These are phyloP conservation scores for Rhodotorula paludigena DNA, from an alignment of 768 basidiomycete species.

Conservation along the genomic window DNA sequence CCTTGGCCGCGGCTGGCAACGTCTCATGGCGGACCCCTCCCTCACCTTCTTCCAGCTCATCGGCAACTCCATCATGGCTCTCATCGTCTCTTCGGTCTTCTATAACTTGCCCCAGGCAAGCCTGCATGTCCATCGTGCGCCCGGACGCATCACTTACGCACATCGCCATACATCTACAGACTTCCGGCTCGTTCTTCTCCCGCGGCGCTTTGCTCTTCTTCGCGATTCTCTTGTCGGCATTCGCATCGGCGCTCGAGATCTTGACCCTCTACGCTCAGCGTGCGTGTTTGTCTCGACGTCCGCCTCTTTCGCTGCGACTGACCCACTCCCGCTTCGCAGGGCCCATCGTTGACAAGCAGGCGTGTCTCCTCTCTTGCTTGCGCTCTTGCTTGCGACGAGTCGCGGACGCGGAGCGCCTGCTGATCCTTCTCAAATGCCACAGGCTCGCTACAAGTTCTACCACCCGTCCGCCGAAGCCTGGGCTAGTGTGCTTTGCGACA, in stretches of 20 bases:
- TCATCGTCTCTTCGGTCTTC: conserved; percentile 59
- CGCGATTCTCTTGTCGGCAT: conserved; percentile 49
- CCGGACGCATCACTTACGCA: too few species aligned
- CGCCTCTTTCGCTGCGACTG: too few species aligned
- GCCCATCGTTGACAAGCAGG: conserved; percentile 45
- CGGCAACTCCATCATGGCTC: conserved; percentile 50
- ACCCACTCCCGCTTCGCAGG: too few species aligned
- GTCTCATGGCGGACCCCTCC: conserved; percentile 51
- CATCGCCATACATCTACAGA: too few species aligned
- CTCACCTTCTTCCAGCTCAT: conserved; percentile 49
- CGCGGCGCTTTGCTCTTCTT: conserved; percentile 76
- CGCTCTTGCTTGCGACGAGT: too few species aligned
- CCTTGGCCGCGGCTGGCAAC: conserved; percentile 19
- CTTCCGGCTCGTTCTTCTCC: conserved; percentile 62
- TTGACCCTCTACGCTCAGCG: conserved; percentile 39
- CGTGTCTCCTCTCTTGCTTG: too few species aligned
- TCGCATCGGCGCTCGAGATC: conserved; percentile 49
- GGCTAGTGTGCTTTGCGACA: conserved; percentile 43
- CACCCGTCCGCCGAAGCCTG: conserved; percentile 51
- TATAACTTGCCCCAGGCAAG: conserved; percentile 52
- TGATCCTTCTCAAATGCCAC: too few species aligned
- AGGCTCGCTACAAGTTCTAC: conserved; percentile 50
- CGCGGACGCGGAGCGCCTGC: too few species aligned
- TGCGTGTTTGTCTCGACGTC: too few species aligned
- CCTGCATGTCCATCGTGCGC: too few species aligned